These are phyloP conservation scores for Suillus subluteus DNA, from an alignment of 768 basidiomycete species.

Conservation along the genomic window DNA sequence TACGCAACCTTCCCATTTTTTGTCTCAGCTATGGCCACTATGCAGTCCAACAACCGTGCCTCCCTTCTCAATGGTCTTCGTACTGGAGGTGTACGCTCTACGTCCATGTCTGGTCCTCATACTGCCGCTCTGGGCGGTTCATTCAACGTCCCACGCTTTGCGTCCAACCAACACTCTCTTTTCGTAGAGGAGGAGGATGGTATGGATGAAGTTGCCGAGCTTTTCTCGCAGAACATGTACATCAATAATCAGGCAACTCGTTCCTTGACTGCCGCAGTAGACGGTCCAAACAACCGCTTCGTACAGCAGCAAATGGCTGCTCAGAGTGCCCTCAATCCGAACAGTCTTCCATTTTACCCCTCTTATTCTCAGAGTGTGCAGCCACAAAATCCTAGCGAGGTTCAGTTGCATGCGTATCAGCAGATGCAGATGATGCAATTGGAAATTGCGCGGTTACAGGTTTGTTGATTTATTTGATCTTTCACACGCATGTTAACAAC, in stretches of 20 bases:
- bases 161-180: conserved; percentile 42
- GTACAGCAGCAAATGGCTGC: conserved; percentile 61
- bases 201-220: conserved; percentile 61
- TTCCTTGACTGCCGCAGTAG: conserved; percentile 74
- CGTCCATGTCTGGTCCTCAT: conserved; percentile 61
- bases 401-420: conserved; percentile 68
- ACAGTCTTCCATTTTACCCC: conserved; percentile 52
- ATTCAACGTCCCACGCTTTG: conserved; percentile 67
- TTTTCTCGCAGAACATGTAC: conserved; percentile 56
- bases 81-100: conserved; percentile 87
- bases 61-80: conserved; percentile 88
- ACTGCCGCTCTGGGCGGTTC: conserved; percentile 65
- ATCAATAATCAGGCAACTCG: conserved; percentile 48
- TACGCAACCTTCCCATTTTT: conserved; percentile 19
- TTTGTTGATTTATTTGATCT: conserved; percentile 32
- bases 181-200: conserved; percentile 54
- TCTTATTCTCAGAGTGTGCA: conserved; percentile 43
- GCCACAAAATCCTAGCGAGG: conserved; percentile 45
- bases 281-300: conserved; percentile 69
- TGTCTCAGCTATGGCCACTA: conserved; percentile 43
- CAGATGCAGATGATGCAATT: conserved; percentile 83
- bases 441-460: conserved; percentile 83
- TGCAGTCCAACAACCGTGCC: conserved; percentile 63
- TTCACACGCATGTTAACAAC: conserved; percentile 9
- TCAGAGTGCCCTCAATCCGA: conserved; percentile 54